Evolutionary conservation across 805 yeast genomes (phyloP), one percentile per base, ranked within the genome.

Genomic region (Yarrowia deformans): DNA sequence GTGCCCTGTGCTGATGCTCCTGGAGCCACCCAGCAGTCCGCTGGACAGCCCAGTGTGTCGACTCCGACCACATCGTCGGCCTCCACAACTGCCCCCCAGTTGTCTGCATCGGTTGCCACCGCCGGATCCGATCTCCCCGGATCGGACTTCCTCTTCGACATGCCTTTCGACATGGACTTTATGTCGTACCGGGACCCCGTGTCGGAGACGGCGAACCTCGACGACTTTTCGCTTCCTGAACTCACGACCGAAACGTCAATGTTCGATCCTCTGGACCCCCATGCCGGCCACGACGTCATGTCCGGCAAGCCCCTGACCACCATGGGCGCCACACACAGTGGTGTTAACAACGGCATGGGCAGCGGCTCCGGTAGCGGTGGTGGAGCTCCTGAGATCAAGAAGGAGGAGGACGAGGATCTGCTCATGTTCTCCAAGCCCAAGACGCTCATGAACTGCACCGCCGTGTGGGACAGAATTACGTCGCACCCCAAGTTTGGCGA

Each of bases 381-480:
- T n/a, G n/a, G n/a, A 1, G 55, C 23, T 4, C 49, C 50, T 4
- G 45, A 19, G 32, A 23, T 61, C 45, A 63, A 48, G 56, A 48
- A 63, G 40, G 52, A 40, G 42, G 61, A 66, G 63, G 61, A 64
- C 16, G 60, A 42, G 35, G 69, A 66, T 6, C 50, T 66, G 63
- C 16, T 66, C 13, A 14, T 42, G 16, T 42, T 43, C 35, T 43
- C 61, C 45, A 50, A 50, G 52, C 60, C 60, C 34, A 66, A 66
- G 61, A 19, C 60, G 12, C 72, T 77, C 73, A 79, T 90, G 79
- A 87, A 87, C 75, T 95, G 99, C 79, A 86, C 97, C 0, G 97
- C 93, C 73, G 89, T 94, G 16, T 95, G 99, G 99, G 98, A 94
- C 78, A 85, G 98, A 75, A 90, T 95, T 46, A 90, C 97, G 1